These are phyloP conservation scores for Pythium dissimile DNA, from an alignment of 352 stramenopile genomes.

Conservation along the genomic window DNA sequence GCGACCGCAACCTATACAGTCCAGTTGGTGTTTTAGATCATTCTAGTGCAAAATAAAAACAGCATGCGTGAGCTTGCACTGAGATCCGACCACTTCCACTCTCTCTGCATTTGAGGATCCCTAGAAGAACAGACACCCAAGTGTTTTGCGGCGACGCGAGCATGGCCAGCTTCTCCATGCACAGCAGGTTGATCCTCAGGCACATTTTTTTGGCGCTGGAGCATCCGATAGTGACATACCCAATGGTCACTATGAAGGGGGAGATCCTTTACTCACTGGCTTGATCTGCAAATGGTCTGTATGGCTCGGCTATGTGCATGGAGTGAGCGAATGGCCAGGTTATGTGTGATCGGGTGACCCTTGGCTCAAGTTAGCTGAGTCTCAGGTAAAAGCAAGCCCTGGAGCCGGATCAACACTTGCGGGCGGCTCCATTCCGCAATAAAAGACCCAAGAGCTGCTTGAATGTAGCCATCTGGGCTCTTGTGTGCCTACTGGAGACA, in stretches of 20 bases:
- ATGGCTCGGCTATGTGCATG: neutral
- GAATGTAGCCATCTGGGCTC: slow-evolving; percentile 7
- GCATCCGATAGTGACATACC: neutral
- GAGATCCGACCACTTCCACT: too few relatives aligned
- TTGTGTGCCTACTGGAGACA: neutral
- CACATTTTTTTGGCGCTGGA: too few relatives aligned
- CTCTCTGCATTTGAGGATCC: too few relatives aligned
- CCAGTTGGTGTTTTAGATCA: neutral
- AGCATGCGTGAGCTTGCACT: too few relatives aligned
- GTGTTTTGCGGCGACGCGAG: too few relatives aligned
- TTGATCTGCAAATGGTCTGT: neutral
- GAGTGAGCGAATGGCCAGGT: neutral
- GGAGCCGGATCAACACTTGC: neutral
- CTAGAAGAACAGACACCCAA: too few relatives aligned
- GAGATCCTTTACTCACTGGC: slow-evolving; percentile 3
- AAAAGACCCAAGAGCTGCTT: neutral
- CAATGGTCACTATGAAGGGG: neutral
- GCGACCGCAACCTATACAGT: neutral
- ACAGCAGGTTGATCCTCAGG: too few relatives aligned
- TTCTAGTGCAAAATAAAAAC: neutral
- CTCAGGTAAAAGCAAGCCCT: neutral
- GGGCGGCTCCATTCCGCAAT: neutral
- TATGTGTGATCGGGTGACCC: neutral
- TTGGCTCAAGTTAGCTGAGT: neutral
- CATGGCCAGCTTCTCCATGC: too few relatives aligned